phyloP scores from a whole-genome alignment of 176 grass and related monocot genomes.

The Ananas comosus region DNA sequence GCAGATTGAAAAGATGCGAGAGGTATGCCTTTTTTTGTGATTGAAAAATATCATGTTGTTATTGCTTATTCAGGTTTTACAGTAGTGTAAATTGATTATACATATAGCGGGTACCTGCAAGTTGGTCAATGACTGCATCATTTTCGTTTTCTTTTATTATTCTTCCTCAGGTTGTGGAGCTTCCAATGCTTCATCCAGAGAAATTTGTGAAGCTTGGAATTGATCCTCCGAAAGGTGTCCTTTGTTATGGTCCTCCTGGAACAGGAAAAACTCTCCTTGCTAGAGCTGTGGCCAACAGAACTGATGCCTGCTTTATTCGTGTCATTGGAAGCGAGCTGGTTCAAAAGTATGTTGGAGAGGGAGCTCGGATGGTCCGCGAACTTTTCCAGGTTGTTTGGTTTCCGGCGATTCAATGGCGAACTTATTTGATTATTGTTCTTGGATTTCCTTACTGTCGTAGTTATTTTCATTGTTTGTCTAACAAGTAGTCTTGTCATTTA shows the following conservation, averaged over 20 bases:
- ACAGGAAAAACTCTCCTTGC: constrained; percentile 92
- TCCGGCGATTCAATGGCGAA: neutral
- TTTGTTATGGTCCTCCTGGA: constrained; percentile 89
- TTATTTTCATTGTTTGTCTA: neutral
- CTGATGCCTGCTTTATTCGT: constrained; percentile 90
- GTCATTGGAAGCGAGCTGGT: constrained; percentile 90
- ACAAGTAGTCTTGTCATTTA: constrained; percentile 15
- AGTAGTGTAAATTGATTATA: too few species aligned
- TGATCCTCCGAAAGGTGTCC: constrained; percentile 79
- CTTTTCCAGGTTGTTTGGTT: constrained; percentile 58
- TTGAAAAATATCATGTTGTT: too few species aligned
- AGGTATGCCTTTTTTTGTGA: constrained; percentile 28
- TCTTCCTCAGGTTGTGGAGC: constrained; percentile 60
- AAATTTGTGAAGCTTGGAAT: constrained; percentile 95
- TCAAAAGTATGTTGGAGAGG: constrained; percentile 84
- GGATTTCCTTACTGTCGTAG: neutral
- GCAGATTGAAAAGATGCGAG: constrained; percentile 95
- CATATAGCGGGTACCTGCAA: too few species aligned
- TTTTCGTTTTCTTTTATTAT: neutral
- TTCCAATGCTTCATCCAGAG: constrained; percentile 98
- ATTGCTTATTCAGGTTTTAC: too few species aligned
- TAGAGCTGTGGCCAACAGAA: constrained; percentile 86
- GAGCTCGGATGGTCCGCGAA: constrained; percentile 80
- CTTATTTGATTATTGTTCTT: neutral
- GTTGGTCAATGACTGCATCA: neutral